A percentile compares a stretch with the other conserved stretches of the same genome.
phyloP scores from a whole-genome alignment of 768 basidiomycete genomes.

The Leucosporidium scottii region DNA sequence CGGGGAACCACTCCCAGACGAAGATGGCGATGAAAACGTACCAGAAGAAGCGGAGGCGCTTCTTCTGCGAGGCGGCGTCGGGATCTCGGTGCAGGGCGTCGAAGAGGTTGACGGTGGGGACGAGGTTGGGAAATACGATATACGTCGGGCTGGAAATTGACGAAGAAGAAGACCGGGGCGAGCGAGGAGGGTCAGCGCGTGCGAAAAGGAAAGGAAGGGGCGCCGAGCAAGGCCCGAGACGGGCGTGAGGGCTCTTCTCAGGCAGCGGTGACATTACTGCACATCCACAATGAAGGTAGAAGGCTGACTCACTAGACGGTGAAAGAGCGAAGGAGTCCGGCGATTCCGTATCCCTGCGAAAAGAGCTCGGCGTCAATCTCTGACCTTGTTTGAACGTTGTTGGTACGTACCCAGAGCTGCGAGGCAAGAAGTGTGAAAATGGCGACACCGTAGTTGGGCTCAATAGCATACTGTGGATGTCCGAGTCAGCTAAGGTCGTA shows the following conservation, averaged over 20 bases:
- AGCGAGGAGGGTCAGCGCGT: no score
- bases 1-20: slow-evolving; percentile 26
- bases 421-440: slow-evolving; percentile 41
- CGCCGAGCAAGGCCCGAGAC: background rate
- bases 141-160: slow-evolving; percentile 12
- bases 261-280: no score
- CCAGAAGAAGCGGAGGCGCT: slow-evolving; percentile 41
- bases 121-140: slow-evolving; percentile 32
- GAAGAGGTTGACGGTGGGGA: slow-evolving; percentile 38
- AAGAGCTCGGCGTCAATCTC: slow-evolving; percentile 14
- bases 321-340: slow-evolving; percentile 28
- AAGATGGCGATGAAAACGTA: slow-evolving; percentile 39
- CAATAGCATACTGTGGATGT: slow-evolving; percentile 33
- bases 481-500: no score
- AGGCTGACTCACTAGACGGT: slow-evolving; percentile 25
- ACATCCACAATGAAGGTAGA: no score
- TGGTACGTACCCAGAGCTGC: slow-evolving; percentile 27
- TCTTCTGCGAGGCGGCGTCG: slow-evolving; percentile 36
- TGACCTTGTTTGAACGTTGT: background rate
- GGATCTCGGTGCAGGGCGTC: slow-evolving; percentile 40
- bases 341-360: slow-evolving; percentile 2
- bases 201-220: no score
- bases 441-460: slow-evolving; percentile 38
- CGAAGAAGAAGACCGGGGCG: no score
- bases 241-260: no score